Evolutionary conservation across 257 asterid species (phyloP), one percentile per base, ranked within the genome.

Genomic region (Striga asiatica): DNA sequence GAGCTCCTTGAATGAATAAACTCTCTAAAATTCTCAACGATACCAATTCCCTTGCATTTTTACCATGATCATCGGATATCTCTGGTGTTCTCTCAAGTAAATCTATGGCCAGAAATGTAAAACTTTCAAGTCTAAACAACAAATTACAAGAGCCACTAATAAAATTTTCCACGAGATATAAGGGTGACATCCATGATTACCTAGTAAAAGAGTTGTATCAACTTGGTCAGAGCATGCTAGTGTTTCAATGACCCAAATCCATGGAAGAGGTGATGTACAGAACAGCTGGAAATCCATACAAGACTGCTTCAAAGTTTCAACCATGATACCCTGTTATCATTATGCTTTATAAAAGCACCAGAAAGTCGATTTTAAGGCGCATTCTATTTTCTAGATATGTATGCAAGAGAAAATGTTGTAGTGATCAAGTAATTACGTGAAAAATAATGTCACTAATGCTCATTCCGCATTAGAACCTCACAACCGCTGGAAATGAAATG

Each of bases 201-300:
- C 81, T 59, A 81, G 66, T 71, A 84, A 65, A 52, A 70, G 60
- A 34, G 83, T 34, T 45, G 62, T 8, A 53, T 81, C 81, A 6
- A 75, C 67, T 73, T 72, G 61, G 20, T 64, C 66, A 47, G 66
- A 81, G 67, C 66, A 56, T 47, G 79, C 67, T 47, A 84, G 70
- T 16, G 77, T 68, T 72, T 79, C 91, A 21, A 84, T 63, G 58
- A 70, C 87, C 87, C 84, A 78, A 46, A 62, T 65, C 81, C 77
- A 68, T 5, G 88, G 85, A 29, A 78, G 73, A 46, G 50, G 49
- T 49, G 77, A 67, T 23, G 74, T 46, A 34, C 56, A 56, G 16
- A 78, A 48, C 45, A 21, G 46, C 54, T 60, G 50, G 55, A 55
- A 54, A 58, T 71, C 79, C 93, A 82, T 80, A 34, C 56, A 42